Base-by-base conservation (phyloP, 148 eudicot species). In the Camellia granthamiana region DNA sequence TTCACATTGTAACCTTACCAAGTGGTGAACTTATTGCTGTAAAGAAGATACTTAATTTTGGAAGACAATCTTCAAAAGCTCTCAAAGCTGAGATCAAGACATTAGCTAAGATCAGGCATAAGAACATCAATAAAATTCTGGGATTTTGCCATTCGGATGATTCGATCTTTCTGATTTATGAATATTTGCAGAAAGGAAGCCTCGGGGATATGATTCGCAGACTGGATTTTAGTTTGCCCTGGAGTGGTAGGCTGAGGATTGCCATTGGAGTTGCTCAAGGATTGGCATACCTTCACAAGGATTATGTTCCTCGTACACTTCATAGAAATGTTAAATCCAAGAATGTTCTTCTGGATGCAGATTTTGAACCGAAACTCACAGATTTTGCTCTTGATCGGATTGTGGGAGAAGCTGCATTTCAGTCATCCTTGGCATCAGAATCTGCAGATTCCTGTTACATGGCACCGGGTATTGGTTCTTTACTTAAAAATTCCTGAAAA, bases 221-320 rank as follows among this genome's bases (percentile, higher is more conserved):
- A 76, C 80, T 89, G 3, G 85, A 80, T 65, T 86, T 89, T 60
- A 75, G 87, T 51, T 51, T 94, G 84, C 89, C 88, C 3, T 94
- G 98, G 98, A 85, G 77, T 81, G 85, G 79, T 69, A 83, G 98
- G 77, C 77, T 92, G 84, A 91, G 49, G 78, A 92, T 91, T 47
- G 97, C 97, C 58, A 80, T 88, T 83, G 97, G 98, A 18, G 86
- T 94, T 83, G 97, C 98, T 84, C 97, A 89, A 86, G 97, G 90
- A 69, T 87, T 94, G 74, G 92, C 95, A 21, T 94, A 94, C 79
- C 90, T 94, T 79, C 98, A 92, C 81, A 81, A 87, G 67, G 98
- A 94, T 80, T 94, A 94, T 80, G 82, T 85, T 75, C 93, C 93
- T 19, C 89, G 81, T 85, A 82, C 90, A 68, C 86, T 94, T 72